phyloP scores from a whole-genome alignment of 2,329 filamentous ascomycete genomes.

The Hypoxylon sp. region DNA sequence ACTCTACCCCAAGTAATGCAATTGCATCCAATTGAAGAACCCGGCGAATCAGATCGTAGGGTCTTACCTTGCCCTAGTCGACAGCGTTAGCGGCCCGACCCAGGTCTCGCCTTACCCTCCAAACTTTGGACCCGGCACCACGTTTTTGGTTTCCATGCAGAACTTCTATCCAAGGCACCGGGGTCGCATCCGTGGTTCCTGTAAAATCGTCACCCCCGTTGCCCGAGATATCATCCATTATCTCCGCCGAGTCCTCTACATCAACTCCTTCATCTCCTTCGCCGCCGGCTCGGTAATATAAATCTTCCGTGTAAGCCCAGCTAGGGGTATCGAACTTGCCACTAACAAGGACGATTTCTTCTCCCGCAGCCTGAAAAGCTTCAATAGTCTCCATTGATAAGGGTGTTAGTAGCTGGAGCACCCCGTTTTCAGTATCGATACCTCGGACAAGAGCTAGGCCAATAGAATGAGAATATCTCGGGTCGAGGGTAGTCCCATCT shows the following conservation, averaged over 20 bases:
- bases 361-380: constrained; percentile 55
- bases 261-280: constrained; percentile 40
- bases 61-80: constrained; percentile 57
- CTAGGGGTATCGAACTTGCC: constrained; percentile 76
- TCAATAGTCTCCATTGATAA: constrained; percentile 57
- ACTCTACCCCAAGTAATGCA: background rate
- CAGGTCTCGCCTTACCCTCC: constrained; percentile 73
- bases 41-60: constrained; percentile 6
- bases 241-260: constrained; percentile 46
- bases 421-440: constrained; percentile 66
- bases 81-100: constrained; percentile 55
- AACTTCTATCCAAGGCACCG: constrained; percentile 70
- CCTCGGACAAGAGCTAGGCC: constrained; percentile 78
- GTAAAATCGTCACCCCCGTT: constrained; percentile 43
- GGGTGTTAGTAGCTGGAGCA: constrained; percentile 75
- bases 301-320: constrained; percentile 76
- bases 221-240: constrained; percentile 50
- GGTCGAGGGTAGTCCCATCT: constrained; percentile 67
- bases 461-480: constrained; percentile 67
- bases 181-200: constrained; percentile 42
- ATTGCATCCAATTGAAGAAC: background rate
- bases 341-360: constrained; percentile 71
- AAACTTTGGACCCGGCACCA: constrained; percentile 69
- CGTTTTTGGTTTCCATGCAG: constrained; percentile 66
- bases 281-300: constrained; percentile 55